These are phyloP conservation scores for Silene conica DNA, from an alignment of 148 eudicot species.

Conservation along the genomic window DNA sequence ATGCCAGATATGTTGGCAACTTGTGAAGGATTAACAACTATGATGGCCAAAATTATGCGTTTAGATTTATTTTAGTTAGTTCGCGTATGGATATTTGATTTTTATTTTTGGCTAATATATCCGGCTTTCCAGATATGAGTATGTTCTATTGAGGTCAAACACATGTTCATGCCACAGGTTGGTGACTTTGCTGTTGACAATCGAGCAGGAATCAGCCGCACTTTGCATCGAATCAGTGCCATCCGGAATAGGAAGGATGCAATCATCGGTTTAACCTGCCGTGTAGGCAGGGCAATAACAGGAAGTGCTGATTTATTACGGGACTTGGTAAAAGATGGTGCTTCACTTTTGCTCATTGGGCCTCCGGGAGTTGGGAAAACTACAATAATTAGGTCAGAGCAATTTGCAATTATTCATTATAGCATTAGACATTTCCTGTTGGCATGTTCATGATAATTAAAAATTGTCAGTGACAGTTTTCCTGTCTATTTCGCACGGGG, in stretches of 20 bases:
- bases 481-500: neutral
- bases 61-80: neutral
- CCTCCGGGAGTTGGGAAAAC: slow-evolving; percentile 99
- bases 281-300: slow-evolving; percentile 86
- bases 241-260: slow-evolving; percentile 78
- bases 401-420: neutral
- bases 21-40: too few relatives aligned
- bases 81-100: neutral
- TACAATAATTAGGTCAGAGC: slow-evolving; percentile 75
- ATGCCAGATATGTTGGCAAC: too few relatives aligned
- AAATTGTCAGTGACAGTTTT: neutral
- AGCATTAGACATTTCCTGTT: neutral
- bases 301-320: slow-evolving; percentile 89
- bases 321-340: slow-evolving; percentile 86
- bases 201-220: slow-evolving; percentile 90
- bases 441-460: neutral
- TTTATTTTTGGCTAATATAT: neutral
- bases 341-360: slow-evolving; percentile 90
- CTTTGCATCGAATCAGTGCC: slow-evolving; percentile 93
- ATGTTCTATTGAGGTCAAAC: slow-evolving; percentile 10
- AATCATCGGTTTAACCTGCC: slow-evolving; percentile 90
- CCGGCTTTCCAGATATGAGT: neutral
- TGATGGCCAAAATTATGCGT: neutral
- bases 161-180: slow-evolving; percentile 46
- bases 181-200: slow-evolving; percentile 96